Evolutionary conservation across 768 basidiomycete genomes (phyloP), one percentile per base, ranked within the genome.

Genomic region (Guyanaporus albipodus): DNA sequence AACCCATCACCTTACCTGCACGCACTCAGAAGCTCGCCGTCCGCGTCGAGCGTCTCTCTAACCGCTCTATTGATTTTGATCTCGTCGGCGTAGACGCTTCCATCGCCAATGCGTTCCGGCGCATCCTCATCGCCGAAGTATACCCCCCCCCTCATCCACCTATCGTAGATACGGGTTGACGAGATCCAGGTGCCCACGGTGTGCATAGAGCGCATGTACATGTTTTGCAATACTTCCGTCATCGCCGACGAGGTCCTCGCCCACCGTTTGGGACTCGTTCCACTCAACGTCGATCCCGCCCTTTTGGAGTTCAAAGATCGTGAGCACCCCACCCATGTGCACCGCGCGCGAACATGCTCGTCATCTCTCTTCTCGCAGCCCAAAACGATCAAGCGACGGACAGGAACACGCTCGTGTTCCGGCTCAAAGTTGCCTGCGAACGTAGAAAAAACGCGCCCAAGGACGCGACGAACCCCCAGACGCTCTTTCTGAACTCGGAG

Each of bases 81-180:
- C 73, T 98, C 36, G 79, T 97, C 46, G 94, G 95, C 6, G 87
- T 97, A 23, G 95, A 99, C 64, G 90, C 96, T 1, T 89, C 91
- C 14, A 88, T 99, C 48, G 93, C 96, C 24, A 98, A 99, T 66
- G 92, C 95, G 0, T 80, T 95, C 54, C 77, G 96, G 22, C 76
- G 96, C 46, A 91, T 96, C 44, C 75, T 97, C 63, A 88, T 98
- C 38, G 87, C 95, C 9, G 96, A 99, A 78, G 94, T 92, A 48
- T 43, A 79, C 66, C 42, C 29, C 12, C n/a, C 12, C 11, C 17
- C 5, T 14, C 15, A n/a, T 14, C 28, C 28, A 14, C 10, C 8
- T 33, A 29, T 19, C 15, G 31, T 44, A 24, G 9, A 29, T 26
- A 36, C 43, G 2, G 34, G 28, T 28, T 47, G 46, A 50, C 42